Conservation (phyloP, 306 rosid genomes). For the Benincasa hispida region DNA sequence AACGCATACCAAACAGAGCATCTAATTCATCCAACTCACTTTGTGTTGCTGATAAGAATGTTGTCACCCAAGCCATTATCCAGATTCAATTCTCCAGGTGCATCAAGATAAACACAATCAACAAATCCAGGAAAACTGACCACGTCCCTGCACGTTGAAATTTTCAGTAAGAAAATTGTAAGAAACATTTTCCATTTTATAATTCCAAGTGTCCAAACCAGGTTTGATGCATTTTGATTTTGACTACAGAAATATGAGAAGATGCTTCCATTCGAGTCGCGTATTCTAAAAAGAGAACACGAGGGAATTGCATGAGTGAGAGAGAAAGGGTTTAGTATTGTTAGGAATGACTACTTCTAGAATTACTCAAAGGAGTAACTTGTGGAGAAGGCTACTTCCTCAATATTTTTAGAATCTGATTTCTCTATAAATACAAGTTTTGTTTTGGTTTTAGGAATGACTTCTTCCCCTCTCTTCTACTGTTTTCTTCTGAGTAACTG, state of each 20-base stretch:
- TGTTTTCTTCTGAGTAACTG: too few relatives aligned
- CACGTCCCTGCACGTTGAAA: conserved; percentile 40
- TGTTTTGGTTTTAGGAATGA: too few relatives aligned
- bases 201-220: background rate
- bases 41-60: conserved; percentile 61
- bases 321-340: background rate
- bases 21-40: conserved; percentile 32
- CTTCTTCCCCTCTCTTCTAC: too few relatives aligned
- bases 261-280: background rate
- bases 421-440: too few relatives aligned
- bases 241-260: background rate
- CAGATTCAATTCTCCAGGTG: conserved; percentile 58
- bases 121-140: conserved; percentile 94
- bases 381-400: too few relatives aligned
- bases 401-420: too few relatives aligned
- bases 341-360: background rate
- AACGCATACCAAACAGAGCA: conserved; percentile 1
- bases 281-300: background rate
- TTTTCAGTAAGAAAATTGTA: background rate
- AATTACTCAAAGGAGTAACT: too few relatives aligned
- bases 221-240: background rate
- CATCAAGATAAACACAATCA: conserved; percentile 66
- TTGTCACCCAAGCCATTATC: conserved; percentile 84
- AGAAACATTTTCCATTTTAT: background rate
- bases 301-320: background rate